Conservation (phyloP, 768 basidiomycete species). For the Cystobasidium tubakii region DNA sequence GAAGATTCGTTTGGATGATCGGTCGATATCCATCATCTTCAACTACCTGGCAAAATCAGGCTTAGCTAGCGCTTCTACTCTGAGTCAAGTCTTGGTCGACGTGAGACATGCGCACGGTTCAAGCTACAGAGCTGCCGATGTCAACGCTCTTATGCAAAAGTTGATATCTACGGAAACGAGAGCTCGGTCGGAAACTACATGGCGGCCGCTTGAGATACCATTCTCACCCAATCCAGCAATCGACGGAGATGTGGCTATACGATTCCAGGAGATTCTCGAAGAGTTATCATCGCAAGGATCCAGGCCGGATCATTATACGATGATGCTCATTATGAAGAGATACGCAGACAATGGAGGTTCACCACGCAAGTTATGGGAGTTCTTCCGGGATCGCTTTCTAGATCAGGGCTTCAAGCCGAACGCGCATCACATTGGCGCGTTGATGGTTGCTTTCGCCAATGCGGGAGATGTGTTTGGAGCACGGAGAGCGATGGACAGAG, state of each 20-base stretch:
- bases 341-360: conserved; percentile 26
- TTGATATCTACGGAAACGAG: background rate
- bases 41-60: conserved; percentile 1
- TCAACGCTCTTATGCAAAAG: conserved; percentile 1
- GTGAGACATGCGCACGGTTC: conserved; percentile 1
- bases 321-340: conserved; percentile 25
- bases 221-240: background rate
- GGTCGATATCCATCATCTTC: background rate
- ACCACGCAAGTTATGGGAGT: conserved; percentile 10
- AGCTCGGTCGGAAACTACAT: background rate
- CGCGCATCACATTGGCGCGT: conserved; percentile 16
- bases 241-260: background rate
- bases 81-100: background rate
- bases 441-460: conserved; percentile 22
- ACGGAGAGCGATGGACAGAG: conserved; percentile 12
- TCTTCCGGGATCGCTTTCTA: conserved; percentile 11
- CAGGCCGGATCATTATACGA: conserved; percentile 11
- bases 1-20: background rate
- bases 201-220: background rate
- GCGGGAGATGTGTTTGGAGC: conserved; percentile 15
- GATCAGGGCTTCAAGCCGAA: background rate
- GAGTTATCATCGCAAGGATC: background rate
- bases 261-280: background rate
- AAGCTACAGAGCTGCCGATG: background rate
- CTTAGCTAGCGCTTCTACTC: background rate